phyloP scores from a whole-genome alignment of 2,329 filamentous ascomycete genomes.

The Talaromyces amestolkiae region DNA sequence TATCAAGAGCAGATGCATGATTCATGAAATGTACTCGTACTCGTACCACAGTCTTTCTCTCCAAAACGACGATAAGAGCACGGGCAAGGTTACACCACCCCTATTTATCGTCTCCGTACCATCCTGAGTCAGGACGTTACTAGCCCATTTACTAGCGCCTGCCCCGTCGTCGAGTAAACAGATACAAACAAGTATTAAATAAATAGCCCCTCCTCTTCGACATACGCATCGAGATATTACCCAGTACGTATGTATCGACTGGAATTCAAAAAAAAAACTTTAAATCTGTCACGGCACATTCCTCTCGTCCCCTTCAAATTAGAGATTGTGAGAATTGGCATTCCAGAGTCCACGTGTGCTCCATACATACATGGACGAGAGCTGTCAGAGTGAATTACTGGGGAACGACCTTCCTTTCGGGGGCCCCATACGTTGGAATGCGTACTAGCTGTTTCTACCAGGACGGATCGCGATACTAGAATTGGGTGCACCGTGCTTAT shows the following conservation, averaged over 20 bases:
- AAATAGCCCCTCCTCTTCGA: not conserved
- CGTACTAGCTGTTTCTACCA: not conserved
- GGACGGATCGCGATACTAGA: not conserved
- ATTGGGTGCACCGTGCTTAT: not conserved
- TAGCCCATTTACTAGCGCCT: not conserved
- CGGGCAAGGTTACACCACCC: slow-evolving; percentile 2
- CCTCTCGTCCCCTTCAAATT: not conserved
- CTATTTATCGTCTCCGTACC: not conserved
- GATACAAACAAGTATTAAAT: too few species aligned
- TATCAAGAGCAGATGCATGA: too few species aligned
- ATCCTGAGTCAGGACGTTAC: slow-evolving; percentile 1
- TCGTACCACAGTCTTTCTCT: too few species aligned
- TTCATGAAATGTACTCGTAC: too few species aligned
- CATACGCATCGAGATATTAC: too few species aligned
- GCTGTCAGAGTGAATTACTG: not conserved
- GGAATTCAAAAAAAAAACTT: not conserved
- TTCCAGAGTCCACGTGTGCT: not conserved
- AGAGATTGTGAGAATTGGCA: not conserved
- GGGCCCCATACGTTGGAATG: not conserved
- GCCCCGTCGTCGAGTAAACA: too few species aligned
- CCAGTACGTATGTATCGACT: not conserved
- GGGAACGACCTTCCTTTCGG: slow-evolving; percentile 1
- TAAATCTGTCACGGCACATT: not conserved
- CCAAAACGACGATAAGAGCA: not conserved
- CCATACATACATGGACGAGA: not conserved